Base-by-base conservation (phyloP, 164 flowering plant genomes). In the Taxillus chinensis region DNA sequence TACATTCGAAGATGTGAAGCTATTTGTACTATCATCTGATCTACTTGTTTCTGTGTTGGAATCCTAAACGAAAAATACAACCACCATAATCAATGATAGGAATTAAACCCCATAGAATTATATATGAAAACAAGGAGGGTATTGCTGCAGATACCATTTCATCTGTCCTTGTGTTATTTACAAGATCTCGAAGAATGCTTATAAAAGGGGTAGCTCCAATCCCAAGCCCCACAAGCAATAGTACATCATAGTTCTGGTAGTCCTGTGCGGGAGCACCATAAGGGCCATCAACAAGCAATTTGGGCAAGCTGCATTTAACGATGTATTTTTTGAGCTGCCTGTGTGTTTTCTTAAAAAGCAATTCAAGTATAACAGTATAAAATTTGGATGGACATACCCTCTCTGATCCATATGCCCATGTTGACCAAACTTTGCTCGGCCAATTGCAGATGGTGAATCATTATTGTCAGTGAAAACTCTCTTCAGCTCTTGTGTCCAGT, bases 201-300 rank as follows among this genome's bases (percentile, higher is more conserved):
- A 95, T 83, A 46, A 90, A 95, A 72, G 99, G 99, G 1, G 99
- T 95, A 13, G 99, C 99, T 64, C 99, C 97, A 53, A 90, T 95
- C 57, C 99, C 99, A 3, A 90, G 87, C 39, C 99, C 99, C 8
- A 95, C 93, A 0, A 95, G 89, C 13, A 95, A 92, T 69, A 95
- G 62, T 14, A 95, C 95, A 63, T 95, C 97, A 43, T 90, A 90
- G 67, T 85, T 90, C 58, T 67, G 61, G 73, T 87, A 90, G 67
- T 90, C 91, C 63, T 95, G 99, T 45, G 99, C 99, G 13, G 99
- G 95, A 58, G 97, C 96, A 5, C 97, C 99, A 60, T 90, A 95
- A 38, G 96, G 99, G n/a, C 99, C 99, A 75, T 95, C 99, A 2
- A 95, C 83, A 5, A 80, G 75, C 73, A 95, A 64, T 67, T 67